Conservation (phyloP, 2,329 filamentous ascomycete genomes). For the Xylaria hypoxylon region DNA sequence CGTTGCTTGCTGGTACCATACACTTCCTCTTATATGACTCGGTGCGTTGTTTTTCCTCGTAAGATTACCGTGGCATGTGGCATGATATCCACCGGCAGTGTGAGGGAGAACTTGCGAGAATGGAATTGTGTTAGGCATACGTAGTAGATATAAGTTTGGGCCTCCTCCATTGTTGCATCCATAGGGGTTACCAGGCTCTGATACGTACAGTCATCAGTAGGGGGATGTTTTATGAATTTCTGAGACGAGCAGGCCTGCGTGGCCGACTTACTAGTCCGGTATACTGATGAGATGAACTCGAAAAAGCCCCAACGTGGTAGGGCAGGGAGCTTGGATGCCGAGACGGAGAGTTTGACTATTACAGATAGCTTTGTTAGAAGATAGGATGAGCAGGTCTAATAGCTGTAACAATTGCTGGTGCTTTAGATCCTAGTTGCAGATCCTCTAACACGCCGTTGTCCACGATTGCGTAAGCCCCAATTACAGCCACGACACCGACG, state of each 20-base stretch:
- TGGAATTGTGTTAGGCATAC: constrained; percentile 3
- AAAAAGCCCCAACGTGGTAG: constrained; percentile 6
- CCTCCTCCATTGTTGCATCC: neutral
- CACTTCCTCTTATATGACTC: neutral
- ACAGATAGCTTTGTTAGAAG: constrained; percentile 1
- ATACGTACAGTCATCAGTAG: constrained; percentile 10
- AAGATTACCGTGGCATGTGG: constrained; percentile 1
- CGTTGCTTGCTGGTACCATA: neutral
- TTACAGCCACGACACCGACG: neutral
- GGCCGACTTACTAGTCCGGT: neutral
- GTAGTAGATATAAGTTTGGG: neutral
- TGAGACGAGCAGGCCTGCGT: constrained; percentile 2
- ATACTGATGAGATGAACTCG: constrained; percentile 23
- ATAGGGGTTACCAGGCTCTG: neutral
- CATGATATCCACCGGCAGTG: constrained; percentile 11
- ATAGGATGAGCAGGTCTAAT: constrained; percentile 4
- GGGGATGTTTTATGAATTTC: constrained; percentile 7
- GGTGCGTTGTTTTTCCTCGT: neutral
- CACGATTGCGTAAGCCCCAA: constrained; percentile 17
- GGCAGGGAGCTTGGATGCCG: constrained; percentile 4
- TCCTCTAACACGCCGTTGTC: constrained; percentile 29
- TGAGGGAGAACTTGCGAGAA: neutral
- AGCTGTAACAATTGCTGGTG: constrained; percentile 29
- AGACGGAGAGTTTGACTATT: constrained; percentile 10
- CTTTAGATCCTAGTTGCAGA: constrained; percentile 37